A percentile compares a stretch with the other conserved stretches of the same genome.
phyloP scores from a whole-genome alignment of 768 basidiomycete genomes.

The Mycena belliarum region DNA sequence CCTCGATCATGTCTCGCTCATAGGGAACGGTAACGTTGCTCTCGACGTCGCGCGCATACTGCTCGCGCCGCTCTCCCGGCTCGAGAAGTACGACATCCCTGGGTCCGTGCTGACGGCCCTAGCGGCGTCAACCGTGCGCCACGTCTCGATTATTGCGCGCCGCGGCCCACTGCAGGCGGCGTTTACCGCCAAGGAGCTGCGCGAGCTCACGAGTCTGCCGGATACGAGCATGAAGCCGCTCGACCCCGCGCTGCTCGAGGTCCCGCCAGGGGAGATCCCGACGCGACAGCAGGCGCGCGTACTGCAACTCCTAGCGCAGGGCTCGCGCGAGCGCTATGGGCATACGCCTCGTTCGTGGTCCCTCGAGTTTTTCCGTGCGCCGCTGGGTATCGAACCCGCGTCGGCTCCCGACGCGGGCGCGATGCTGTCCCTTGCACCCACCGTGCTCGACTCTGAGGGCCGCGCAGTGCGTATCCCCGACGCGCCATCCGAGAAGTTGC shows the following conservation, averaged over 20 bases:
- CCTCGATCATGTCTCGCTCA: conserved; percentile 72
- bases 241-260: conserved; percentile 41
- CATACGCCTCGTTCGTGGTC: conserved; percentile 72
- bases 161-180: conserved; percentile 88
- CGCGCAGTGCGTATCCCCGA: conserved; percentile 54
- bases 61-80: conserved; percentile 63
- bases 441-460: conserved; percentile 49
- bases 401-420: conserved; percentile 24
- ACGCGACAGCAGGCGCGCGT: conserved; percentile 68
- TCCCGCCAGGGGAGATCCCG: conserved; percentile 35
- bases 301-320: conserved; percentile 65
- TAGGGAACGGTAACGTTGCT: conserved; percentile 95
- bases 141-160: conserved; percentile 82
- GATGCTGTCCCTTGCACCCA: conserved; percentile 61
- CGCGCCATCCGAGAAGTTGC: too few relatives aligned
- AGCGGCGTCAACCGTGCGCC: conserved; percentile 58
- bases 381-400: conserved; percentile 47
- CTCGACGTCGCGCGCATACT: conserved; percentile 91
- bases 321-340: conserved; percentile 53
- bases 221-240: conserved; percentile 71
- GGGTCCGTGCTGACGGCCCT: conserved; percentile 70
- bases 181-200: conserved; percentile 90
- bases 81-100: conserved; percentile 80
- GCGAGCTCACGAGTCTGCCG: conserved; percentile 75
- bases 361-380: conserved; percentile 79